Evolutionary conservation across 1,284 basidiomycete species (phyloP).

Genomic region (Pyrrhoderma lamaoense): DNA sequence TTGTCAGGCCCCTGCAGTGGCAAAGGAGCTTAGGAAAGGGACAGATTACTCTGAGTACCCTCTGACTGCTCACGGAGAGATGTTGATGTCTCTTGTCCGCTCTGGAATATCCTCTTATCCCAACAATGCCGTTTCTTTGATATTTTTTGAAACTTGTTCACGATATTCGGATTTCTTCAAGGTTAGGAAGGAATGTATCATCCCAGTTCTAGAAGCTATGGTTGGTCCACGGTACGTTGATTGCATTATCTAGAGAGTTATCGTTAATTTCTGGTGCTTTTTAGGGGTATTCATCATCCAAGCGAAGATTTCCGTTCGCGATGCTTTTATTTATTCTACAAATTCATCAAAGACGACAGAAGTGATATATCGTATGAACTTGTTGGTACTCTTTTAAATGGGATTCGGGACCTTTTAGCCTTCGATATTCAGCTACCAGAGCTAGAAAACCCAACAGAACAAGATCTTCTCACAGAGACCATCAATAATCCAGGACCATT

Average conservation of each 20-base stretch:
- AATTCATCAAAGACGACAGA: constrained; percentile 84
- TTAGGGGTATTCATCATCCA: constrained; percentile 85
- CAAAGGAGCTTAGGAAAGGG: constrained; percentile 58
- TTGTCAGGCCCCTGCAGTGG: constrained; percentile 57
- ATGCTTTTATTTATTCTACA: constrained; percentile 88
- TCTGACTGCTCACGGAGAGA: constrained; percentile 85
- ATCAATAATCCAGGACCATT: constrained; percentile 69
- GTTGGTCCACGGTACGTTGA: constrained; percentile 66
- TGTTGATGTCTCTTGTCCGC: constrained; percentile 78
- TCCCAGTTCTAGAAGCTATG: constrained; percentile 85
- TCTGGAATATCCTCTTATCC: constrained; percentile 82
- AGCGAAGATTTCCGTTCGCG: constrained; percentile 70
- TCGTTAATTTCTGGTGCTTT: constrained; percentile 1
- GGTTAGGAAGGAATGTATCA: constrained; percentile 79
- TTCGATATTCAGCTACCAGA: constrained; percentile 63
- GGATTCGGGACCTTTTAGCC: constrained; percentile 64
- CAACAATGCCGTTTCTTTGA: constrained; percentile 83
- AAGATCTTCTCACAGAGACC: constrained; percentile 74
- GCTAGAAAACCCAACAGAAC: constrained; percentile 50
- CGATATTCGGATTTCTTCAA: constrained; percentile 97
- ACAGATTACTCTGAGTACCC: constrained; percentile 82
- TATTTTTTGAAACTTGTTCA: constrained; percentile 90
- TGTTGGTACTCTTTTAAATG: constrained; percentile 64
- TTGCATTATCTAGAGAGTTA: background rate
- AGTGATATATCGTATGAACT: constrained; percentile 76